phyloP scores from a whole-genome alignment of 2,329 filamentous ascomycete species.

The Ophiocordyceps australis region DNA sequence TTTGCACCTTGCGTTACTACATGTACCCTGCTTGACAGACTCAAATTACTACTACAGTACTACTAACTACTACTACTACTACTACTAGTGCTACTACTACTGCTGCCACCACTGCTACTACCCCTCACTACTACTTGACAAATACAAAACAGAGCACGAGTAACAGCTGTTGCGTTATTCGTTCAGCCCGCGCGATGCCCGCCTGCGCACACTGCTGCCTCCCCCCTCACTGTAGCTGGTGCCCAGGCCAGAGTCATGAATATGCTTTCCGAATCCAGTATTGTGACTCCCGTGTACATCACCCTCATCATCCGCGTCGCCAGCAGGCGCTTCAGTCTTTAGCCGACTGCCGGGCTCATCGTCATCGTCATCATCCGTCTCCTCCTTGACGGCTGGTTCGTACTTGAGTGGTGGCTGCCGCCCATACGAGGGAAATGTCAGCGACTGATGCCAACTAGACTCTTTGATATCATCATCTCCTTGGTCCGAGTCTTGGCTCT shows the following conservation, averaged over 20 bases:
- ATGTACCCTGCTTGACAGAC: no score
- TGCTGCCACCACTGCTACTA: no score
- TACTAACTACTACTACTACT: no score
- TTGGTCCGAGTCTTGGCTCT: no score
- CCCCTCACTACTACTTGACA: no score
- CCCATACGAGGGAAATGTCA: constrained; percentile 23
- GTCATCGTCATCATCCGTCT: no score
- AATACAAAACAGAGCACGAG: no score
- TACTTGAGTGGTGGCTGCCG: constrained; percentile 21
- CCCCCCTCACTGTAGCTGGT: constrained; percentile 30
- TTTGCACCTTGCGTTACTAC: no score
- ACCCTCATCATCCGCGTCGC: constrained; percentile 26
- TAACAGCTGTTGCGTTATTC: constrained; percentile 5
- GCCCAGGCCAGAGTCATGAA: constrained; percentile 29
- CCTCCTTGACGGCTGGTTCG: constrained; percentile 17
- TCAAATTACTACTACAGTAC: no score
- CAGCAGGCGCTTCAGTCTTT: constrained; percentile 14
- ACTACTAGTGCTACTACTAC: no score
- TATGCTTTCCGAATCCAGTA: constrained; percentile 7
- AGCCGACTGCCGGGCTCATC: constrained; percentile 7
- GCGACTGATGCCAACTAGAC: constrained; percentile 23
- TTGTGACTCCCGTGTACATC: constrained; percentile 19
- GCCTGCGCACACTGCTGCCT: constrained; percentile 11
- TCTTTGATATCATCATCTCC: constrained; percentile 7
- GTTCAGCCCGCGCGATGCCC: constrained; percentile 9